Evolutionary conservation across 176 grass and related monocot genomes (phyloP).

Genomic region (Ananas comosus): DNA sequence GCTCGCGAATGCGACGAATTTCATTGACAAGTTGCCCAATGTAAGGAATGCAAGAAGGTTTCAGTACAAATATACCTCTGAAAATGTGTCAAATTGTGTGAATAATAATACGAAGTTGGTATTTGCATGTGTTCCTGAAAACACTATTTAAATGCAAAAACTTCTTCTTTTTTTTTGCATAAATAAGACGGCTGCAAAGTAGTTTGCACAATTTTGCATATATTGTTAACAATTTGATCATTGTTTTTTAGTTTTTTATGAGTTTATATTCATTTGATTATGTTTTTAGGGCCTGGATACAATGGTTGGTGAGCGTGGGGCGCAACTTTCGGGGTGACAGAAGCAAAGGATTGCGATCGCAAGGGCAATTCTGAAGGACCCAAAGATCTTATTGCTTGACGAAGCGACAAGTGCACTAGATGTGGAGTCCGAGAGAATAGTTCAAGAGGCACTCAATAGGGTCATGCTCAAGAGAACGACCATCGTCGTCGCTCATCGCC

Average conservation of each 20-base stretch:
- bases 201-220: no score
- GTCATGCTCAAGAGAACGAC: constrained; percentile 78
- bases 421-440: constrained; percentile 68
- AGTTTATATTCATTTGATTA: neutral
- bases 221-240: neutral
- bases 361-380: constrained; percentile 76
- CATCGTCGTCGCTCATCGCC: constrained; percentile 70
- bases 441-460: constrained; percentile 81
- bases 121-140: neutral
- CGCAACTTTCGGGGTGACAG: constrained; percentile 74
- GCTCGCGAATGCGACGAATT: constrained; percentile 80
- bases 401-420: constrained; percentile 90
- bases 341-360: constrained; percentile 89
- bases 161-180: no score
- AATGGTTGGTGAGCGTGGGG: constrained; percentile 78
- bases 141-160: no score
- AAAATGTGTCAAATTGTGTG: neutral
- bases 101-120: no score
- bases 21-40: constrained; percentile 78
- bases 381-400: constrained; percentile 75
- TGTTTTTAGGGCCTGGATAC: constrained; percentile 60
- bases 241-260: neutral
- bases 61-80: constrained; percentile 4
- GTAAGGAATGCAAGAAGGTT: constrained; percentile 10
- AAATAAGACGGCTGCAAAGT: no score